These are phyloP conservation scores for Aphanomyces cochlioides DNA, from an alignment of 352 stramenopile species.

Conservation along the genomic window DNA sequence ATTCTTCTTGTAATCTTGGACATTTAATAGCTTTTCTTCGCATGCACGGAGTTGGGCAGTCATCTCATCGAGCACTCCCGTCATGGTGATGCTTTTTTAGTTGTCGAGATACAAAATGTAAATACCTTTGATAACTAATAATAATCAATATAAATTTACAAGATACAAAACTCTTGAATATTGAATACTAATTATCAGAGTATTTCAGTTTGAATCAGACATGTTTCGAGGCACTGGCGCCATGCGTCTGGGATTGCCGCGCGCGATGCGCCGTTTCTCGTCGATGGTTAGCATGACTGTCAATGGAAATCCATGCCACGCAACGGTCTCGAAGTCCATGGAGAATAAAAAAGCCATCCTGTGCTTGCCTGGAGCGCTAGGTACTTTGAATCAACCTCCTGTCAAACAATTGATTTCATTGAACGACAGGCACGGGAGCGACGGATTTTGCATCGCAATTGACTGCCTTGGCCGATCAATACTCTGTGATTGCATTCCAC, in stretches of 20 bases:
- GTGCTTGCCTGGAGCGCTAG: conserved; percentile 65
- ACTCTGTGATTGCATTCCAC: conserved; percentile 66
- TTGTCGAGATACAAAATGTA: background rate
- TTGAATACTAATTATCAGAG: too few species aligned
- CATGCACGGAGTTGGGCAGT: conserved; percentile 8
- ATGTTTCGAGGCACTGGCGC: conserved; percentile 3
- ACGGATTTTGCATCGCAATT: conserved; percentile 65
- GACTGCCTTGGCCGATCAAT: conserved; percentile 43
- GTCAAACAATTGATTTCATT: background rate
- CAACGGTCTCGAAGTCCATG: conserved; percentile 8
- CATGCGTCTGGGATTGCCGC: background rate
- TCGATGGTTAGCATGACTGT: conserved; percentile 27
- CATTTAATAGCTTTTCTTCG: conserved; percentile 2
- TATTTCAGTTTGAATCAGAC: too few species aligned
- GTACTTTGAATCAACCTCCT: conserved; percentile 25
- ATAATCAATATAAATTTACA: conserved; percentile 7
- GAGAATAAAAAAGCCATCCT: conserved; percentile 39
- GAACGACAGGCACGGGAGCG: conserved; percentile 41
- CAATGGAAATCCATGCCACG: conserved; percentile 28
- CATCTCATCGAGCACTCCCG: conserved; percentile 1
- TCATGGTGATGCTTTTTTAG: background rate
- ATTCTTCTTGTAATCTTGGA: conserved; percentile 16
- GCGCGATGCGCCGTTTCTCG: background rate
- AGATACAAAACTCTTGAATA: too few species aligned
- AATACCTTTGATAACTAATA: background rate